Conservation (phyloP, 257 asterid species). For the Solanum raphanifolium region DNA sequence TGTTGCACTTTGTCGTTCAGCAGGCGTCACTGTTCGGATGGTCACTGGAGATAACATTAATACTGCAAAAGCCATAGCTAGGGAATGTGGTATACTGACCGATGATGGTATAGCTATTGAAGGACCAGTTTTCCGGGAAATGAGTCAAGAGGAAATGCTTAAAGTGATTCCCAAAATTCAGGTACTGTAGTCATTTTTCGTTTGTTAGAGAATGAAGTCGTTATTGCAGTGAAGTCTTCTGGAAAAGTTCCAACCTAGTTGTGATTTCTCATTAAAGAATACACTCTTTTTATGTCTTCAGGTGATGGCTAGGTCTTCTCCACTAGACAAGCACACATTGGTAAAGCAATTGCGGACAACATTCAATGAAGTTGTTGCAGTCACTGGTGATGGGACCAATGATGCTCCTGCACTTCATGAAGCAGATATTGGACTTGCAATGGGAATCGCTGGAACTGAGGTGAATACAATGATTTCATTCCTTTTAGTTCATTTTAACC, state of each 20-base stretch:
- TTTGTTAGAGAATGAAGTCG: background rate
- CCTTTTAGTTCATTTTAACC: background rate
- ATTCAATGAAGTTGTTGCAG: slow-evolving; percentile 22
- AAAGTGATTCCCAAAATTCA: slow-evolving; percentile 8
- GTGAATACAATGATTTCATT: background rate
- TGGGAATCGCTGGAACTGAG: slow-evolving; percentile 30
- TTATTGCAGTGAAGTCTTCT: background rate
- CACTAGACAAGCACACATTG: slow-evolving; percentile 12
- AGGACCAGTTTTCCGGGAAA: slow-evolving; percentile 11
- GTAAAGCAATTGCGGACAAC: slow-evolving; percentile 5
- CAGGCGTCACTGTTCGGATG: slow-evolving; percentile 11
- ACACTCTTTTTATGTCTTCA: background rate
- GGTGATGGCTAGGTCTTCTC: slow-evolving; percentile 16
- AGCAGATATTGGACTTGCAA: slow-evolving; percentile 26
- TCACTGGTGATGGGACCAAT: slow-evolving; percentile 29
- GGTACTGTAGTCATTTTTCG: background rate
- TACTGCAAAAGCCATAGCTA: slow-evolving; percentile 15
- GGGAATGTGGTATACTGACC: slow-evolving; percentile 15
- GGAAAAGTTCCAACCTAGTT: background rate
- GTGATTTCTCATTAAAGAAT: background rate
- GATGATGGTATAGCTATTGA: slow-evolving; percentile 9
- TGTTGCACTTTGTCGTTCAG: slow-evolving; percentile 9
- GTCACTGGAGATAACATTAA: slow-evolving; percentile 14
- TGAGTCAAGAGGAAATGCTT: slow-evolving; percentile 7
- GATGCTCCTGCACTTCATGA: slow-evolving; percentile 28